Percentiles rank a stretch among this genome's conserved stretches.
phyloP scores from a whole-genome alignment of 2,329 filamentous ascomycete species.

The Aureobasidium sp. region DNA sequence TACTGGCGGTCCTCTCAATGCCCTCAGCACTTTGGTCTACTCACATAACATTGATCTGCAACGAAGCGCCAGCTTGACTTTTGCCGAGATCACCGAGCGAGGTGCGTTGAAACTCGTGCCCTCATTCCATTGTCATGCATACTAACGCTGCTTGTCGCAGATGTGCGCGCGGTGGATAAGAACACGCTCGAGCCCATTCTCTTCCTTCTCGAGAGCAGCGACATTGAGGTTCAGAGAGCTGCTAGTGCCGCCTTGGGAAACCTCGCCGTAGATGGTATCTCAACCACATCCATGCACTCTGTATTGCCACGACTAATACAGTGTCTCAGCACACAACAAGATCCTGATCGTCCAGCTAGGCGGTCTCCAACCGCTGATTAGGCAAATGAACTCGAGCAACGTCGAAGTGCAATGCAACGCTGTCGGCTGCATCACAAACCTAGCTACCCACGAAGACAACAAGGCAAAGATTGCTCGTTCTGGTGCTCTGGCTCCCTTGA shows the following conservation, averaged over 20 bases:
- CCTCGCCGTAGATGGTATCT: conserved; percentile 85
- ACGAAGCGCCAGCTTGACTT: conserved; percentile 93
- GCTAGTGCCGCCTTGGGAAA: conserved; percentile 95
- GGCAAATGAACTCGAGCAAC: conserved; percentile 96
- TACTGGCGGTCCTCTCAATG: conserved; percentile 85
- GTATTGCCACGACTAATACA: background rate
- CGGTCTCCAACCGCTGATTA: conserved; percentile 83
- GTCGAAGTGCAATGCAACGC: conserved; percentile 99
- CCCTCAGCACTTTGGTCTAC: conserved; percentile 91
- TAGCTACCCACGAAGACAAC: conserved; percentile 97
- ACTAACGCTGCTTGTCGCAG: conserved; percentile 30
- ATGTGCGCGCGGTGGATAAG: conserved; percentile 92
- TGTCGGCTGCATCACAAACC: conserved; percentile 95
- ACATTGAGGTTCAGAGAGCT: conserved; percentile 94
- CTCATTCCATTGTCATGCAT: no score
- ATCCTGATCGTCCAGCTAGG: conserved; percentile 90
- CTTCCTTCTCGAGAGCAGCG: conserved; percentile 86
- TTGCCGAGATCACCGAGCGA: conserved; percentile 97
- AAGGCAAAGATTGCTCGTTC: conserved; percentile 98
- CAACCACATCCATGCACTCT: background rate
- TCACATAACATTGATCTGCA: conserved; percentile 98
- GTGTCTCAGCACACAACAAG: conserved; percentile 88
- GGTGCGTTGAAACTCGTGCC: conserved; percentile 48
- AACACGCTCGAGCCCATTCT: conserved; percentile 95
- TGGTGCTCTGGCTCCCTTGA: conserved; percentile 83